Conservation (phyloP, 208 protist species). For the Plasmodiophora brassicae region DNA sequence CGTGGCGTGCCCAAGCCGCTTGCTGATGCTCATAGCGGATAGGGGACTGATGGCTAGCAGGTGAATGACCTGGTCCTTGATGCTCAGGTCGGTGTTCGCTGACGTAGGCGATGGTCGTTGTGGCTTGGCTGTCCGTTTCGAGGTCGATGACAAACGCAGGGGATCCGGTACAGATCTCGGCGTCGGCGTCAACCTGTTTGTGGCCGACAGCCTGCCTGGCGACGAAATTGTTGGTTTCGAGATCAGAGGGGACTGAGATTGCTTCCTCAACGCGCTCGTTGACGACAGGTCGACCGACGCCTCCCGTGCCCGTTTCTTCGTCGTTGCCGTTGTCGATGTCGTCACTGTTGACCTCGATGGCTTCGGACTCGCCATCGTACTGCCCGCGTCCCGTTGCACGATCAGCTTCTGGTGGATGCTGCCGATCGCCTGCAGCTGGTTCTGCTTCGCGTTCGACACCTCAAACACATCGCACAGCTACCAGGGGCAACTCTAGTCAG, state of each 20-base stretch:
- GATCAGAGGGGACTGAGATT: background rate
- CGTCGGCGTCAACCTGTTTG: background rate
- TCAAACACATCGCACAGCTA: background rate
- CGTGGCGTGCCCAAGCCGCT: background rate
- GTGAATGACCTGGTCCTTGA: background rate
- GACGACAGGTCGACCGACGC: background rate
- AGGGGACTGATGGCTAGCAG: background rate
- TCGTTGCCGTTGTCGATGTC: too few relatives aligned
- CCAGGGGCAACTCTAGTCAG: too few relatives aligned
- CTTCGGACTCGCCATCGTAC: too few relatives aligned
- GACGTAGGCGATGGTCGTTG: background rate
- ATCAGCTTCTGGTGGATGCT: background rate
- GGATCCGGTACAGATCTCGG: background rate
- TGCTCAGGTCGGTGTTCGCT: background rate
- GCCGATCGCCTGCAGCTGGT: background rate
- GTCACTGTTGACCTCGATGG: too few relatives aligned
- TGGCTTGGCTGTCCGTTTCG: background rate
- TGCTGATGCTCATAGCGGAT: background rate
- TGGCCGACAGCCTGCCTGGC: background rate
- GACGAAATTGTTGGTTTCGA: background rate
- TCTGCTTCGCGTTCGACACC: background rate
- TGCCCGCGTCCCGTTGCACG: background rate
- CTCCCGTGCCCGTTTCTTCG: too few relatives aligned
- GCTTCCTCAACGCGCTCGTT: background rate
- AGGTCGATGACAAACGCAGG: background rate